Evolutionary conservation across 805 yeast species (phyloP).

Genomic region (Candida nanaspora): DNA sequence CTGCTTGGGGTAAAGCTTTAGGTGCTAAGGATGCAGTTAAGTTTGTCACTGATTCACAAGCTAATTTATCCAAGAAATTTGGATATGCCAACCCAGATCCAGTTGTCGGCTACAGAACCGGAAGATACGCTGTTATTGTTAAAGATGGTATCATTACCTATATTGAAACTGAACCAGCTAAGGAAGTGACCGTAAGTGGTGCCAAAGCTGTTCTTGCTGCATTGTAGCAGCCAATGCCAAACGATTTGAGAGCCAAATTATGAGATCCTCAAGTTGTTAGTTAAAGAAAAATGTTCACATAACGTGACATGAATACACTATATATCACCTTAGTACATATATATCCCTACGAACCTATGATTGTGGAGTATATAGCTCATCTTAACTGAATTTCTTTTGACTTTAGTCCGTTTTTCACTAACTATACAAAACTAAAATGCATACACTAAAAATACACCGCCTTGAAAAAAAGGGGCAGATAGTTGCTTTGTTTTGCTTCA

Average conservation of each 20-base stretch:
- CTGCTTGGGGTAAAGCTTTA: slow-evolving; percentile 42
- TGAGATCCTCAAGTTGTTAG: no score
- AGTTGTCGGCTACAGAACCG: slow-evolving; percentile 42
- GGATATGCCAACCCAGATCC: slow-evolving; percentile 53
- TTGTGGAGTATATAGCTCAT: no score
- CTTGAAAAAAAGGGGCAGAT: no score
- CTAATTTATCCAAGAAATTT: slow-evolving; percentile 47
- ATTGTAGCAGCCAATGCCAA: neutral
- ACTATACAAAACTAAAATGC: no score
- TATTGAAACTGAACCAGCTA: slow-evolving; percentile 34
- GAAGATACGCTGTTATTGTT: slow-evolving; percentile 68
- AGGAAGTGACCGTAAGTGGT: slow-evolving; percentile 38
- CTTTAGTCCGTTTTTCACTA: no score
- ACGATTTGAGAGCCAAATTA: neutral
- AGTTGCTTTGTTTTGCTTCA: no score
- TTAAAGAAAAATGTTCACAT: no score
- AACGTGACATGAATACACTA: no score
- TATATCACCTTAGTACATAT: no score
- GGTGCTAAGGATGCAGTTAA: slow-evolving; percentile 34
- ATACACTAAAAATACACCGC: no score
- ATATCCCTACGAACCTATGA: no score
- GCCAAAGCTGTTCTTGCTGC: slow-evolving; percentile 32
- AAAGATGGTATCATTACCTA: slow-evolving; percentile 30
- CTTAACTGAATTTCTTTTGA: no score
- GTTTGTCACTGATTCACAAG: slow-evolving; percentile 64